Conservation (phyloP, 2,329 filamentous ascomycete species). For the Aspergillus novofumigatus region DNA sequence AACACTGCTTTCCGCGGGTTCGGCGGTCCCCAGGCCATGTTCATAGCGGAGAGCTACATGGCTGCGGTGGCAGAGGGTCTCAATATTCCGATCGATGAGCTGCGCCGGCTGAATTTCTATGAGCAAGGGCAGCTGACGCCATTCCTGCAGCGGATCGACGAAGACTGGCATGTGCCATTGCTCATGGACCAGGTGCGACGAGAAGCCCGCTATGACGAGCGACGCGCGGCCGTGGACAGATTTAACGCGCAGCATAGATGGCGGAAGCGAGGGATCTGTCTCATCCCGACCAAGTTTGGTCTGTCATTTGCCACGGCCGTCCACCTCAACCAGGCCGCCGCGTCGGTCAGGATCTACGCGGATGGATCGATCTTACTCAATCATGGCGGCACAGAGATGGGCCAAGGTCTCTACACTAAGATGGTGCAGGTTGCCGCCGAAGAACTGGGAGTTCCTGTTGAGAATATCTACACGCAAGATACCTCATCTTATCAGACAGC, state of each 20-base stretch:
- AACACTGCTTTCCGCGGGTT: constrained; percentile 98
- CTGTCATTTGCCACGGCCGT: constrained; percentile 88
- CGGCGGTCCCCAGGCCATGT: constrained; percentile 92
- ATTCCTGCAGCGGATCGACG: constrained; percentile 77
- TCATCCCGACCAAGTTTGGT: constrained; percentile 95
- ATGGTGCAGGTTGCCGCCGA: constrained; percentile 95
- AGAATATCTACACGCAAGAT: constrained; percentile 86
- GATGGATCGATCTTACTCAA: constrained; percentile 90
- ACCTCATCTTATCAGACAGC: constrained; percentile 94
- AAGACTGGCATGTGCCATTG: constrained; percentile 88
- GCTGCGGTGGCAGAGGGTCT: constrained; percentile 85
- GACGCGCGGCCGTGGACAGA: constrained; percentile 64
- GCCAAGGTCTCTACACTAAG: constrained; percentile 94
- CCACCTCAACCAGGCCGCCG: constrained; percentile 94
- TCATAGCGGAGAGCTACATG: constrained; percentile 86
- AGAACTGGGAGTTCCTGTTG: constrained; percentile 73
- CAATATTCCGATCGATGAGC: constrained; percentile 72
- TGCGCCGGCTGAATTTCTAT: constrained; percentile 89
- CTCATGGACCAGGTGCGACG: constrained; percentile 89
- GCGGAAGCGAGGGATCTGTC: constrained; percentile 83
- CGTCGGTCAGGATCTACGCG: constrained; percentile 93
- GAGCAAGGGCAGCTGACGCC: constrained; percentile 72
- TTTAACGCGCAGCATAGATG: constrained; percentile 88
- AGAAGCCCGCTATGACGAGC: constrained; percentile 68
- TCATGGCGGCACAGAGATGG: constrained; percentile 97